A percentile compares a stretch with the other conserved stretches of the same genome.
These are phyloP conservation scores for Xylariaceae sp. DNA, from an alignment of 2,329 filamentous ascomycete species.

Conservation along the genomic window DNA sequence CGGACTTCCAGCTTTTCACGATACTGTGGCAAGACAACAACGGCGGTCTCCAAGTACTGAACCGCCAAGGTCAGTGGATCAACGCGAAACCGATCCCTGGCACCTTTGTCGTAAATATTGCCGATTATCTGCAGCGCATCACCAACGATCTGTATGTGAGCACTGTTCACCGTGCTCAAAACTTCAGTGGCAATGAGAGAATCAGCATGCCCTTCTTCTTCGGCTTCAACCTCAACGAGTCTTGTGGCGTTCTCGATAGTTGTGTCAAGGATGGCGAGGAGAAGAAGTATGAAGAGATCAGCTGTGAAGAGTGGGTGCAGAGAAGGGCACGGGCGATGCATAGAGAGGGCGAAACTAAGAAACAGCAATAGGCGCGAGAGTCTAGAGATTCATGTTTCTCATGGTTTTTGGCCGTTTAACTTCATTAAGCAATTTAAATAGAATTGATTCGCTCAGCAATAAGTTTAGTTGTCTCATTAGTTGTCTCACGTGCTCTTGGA, in stretches of 20 bases:
- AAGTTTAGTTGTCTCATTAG: too few relatives aligned
- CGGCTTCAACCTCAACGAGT: conserved; percentile 38
- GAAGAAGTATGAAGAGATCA: conserved; percentile 39
- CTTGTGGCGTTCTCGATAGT: conserved; percentile 38
- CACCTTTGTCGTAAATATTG: conserved; percentile 46
- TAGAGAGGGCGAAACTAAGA: conserved; percentile 3
- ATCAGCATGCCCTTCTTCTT: conserved; percentile 43
- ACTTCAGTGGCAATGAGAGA: conserved; percentile 35
- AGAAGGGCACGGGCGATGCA: conserved; percentile 36
- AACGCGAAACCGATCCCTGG: conserved; percentile 41
- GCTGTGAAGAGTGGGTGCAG: conserved; percentile 39
- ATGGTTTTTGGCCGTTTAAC: too few relatives aligned
- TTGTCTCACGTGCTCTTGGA: too few relatives aligned
- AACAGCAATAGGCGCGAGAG: too few relatives aligned
- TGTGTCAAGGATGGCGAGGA: conserved; percentile 35
- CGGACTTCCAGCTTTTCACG: conserved; percentile 48
- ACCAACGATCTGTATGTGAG: conserved; percentile 43
- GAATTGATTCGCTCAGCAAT: too few relatives aligned
- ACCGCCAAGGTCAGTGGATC: conserved; percentile 43
- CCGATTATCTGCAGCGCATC: conserved; percentile 40
- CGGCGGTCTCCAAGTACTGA: conserved; percentile 46
- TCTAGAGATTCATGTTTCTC: too few relatives aligned
- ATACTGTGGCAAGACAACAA: conserved; percentile 44
- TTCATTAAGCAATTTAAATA: too few relatives aligned
- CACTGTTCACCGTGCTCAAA: conserved; percentile 41